phyloP scores from a whole-genome alignment of 163 green algal species.

The Smithsoniella earleae region DNA sequence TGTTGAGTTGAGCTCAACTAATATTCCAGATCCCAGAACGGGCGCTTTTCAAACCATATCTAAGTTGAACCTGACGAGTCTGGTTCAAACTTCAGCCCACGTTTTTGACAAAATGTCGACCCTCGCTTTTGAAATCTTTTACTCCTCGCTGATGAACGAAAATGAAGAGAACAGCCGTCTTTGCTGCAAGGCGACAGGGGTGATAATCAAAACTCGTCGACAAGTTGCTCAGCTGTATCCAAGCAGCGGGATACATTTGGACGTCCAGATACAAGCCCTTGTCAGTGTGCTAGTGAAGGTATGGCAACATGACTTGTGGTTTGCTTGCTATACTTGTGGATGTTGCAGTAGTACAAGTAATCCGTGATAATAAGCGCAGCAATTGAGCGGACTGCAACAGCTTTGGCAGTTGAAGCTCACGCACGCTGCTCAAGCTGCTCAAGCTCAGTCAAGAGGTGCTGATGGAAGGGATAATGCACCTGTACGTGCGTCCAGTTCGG shows the following conservation, averaged over 20 bases:
- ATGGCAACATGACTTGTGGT: no score
- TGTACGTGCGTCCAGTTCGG: background rate
- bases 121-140: constrained; percentile 1
- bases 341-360: no score
- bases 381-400: no score
- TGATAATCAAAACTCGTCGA: background rate
- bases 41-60: background rate
- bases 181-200: constrained; percentile 4
- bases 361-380: no score
- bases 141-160: constrained; percentile 8
- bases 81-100: background rate
- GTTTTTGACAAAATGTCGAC: background rate
- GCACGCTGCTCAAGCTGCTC: background rate
- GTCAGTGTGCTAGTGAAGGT: no score
- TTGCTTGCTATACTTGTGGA: no score
- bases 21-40: background rate
- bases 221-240: background rate
- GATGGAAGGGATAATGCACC: background rate
- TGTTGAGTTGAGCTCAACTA: background rate
- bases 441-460: no score
- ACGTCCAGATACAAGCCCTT: background rate
- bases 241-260: background rate
- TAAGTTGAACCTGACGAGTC: background rate
- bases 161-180: constrained; percentile 20
- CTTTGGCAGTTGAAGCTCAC: constrained; percentile 17